These are phyloP conservation scores for bread wheat (Triticum aestivum) DNA, from an alignment of 176 grass and related monocot genomes.

Conservation along the genomic window IWGSC_CS_RefSeq_v2.1 NC_057797.1:683957562-683958061, in stretches of 20 bases:
- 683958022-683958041: neutral
- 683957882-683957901: slow-evolving; percentile 38
- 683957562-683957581: slow-evolving; percentile 42
- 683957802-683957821: neutral
- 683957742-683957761: slow-evolving; percentile 38
- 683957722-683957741: slow-evolving; percentile 42
- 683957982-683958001: slow-evolving; percentile 37
- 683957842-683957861: slow-evolving; percentile 38
- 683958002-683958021: slow-evolving; percentile 11
- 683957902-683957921: slow-evolving; percentile 33
- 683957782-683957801: slow-evolving; percentile 9
- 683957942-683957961: slow-evolving; percentile 25
- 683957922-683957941: slow-evolving; percentile 31
- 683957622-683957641: slow-evolving; percentile 48
- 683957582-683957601: slow-evolving; percentile 42
- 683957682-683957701: slow-evolving; percentile 48
- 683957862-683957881: slow-evolving; percentile 37
- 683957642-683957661: slow-evolving; percentile 30
- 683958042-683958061: neutral
- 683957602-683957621: slow-evolving; percentile 29
- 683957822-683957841: neutral
- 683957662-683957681: slow-evolving; percentile 31
- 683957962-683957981: slow-evolving; percentile 2
- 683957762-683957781: slow-evolving; percentile 23
- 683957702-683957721: slow-evolving; percentile 41